phyloP scores from a whole-genome alignment of 2,329 filamentous ascomycete genomes.

The Alternaria sp. region DNA sequence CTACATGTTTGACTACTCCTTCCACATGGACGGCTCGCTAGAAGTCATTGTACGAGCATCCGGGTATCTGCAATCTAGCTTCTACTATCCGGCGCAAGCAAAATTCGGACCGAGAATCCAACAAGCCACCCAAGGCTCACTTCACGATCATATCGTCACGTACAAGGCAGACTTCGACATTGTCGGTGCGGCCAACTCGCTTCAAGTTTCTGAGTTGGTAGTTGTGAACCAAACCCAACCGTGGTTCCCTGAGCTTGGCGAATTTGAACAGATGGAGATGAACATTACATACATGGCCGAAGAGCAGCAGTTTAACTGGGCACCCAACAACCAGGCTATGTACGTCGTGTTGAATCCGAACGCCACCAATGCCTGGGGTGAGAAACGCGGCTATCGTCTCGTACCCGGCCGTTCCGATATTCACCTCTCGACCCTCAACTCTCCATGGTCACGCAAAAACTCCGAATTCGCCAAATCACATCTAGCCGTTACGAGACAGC shows the following conservation, averaged over 20 bases:
- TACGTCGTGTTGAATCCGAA: conserved; percentile 61
- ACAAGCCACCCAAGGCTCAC: conserved; percentile 40
- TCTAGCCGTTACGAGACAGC: conserved; percentile 52
- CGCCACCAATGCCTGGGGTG: conserved; percentile 57
- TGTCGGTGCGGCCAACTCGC: conserved; percentile 40
- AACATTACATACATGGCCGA: conserved; percentile 37
- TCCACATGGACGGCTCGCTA: conserved; percentile 43
- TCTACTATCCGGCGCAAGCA: conserved; percentile 40
- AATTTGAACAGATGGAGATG: conserved; percentile 39
- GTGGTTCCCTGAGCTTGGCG: conserved; percentile 43
- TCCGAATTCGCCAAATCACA: conserved; percentile 47
- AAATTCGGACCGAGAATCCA: conserved; percentile 50
- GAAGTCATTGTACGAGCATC: conserved; percentile 42
- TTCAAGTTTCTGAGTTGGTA: conserved; percentile 34
- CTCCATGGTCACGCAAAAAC: conserved; percentile 45
- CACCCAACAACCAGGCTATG: conserved; percentile 49
- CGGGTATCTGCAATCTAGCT: conserved; percentile 40
- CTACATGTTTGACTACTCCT: conserved; percentile 40
- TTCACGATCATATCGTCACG: conserved; percentile 38
- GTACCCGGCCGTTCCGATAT: conserved; percentile 27
- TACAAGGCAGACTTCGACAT: conserved; percentile 53
- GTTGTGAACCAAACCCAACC: background rate
- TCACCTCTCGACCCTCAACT: conserved; percentile 47
- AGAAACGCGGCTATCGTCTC: conserved; percentile 60
- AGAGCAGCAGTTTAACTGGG: conserved; percentile 59